Conservation (phyloP, 352 stramenopile genomes). For the Phytophthora foliorum region DNA sequence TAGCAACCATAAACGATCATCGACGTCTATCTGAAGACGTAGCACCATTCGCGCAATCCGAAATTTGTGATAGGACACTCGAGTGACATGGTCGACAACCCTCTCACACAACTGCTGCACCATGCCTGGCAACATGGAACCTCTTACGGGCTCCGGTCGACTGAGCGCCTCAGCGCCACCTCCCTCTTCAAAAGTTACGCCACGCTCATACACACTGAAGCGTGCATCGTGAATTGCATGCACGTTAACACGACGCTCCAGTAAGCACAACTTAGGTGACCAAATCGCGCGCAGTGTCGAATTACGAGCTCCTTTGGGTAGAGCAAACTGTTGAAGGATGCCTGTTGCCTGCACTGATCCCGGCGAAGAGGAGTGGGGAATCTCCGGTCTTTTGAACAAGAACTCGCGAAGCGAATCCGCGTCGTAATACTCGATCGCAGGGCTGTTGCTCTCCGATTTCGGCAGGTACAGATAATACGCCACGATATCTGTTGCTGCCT, state of each 20-base stretch:
- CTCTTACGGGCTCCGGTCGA: slow-evolving; percentile 88
- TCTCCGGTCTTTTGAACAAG: slow-evolving; percentile 93
- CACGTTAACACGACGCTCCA: slow-evolving; percentile 93
- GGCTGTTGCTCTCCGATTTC: slow-evolving; percentile 24
- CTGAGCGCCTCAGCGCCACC: slow-evolving; percentile 89
- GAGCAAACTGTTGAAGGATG: slow-evolving; percentile 95
- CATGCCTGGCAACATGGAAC: slow-evolving; percentile 90
- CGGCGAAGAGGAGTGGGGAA: slow-evolving; percentile 37
- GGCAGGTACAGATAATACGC: slow-evolving; percentile 91
- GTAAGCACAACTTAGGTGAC: slow-evolving; percentile 96
- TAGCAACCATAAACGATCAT: slow-evolving; percentile 95
- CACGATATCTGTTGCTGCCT: slow-evolving; percentile 86
- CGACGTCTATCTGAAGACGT: slow-evolving; percentile 95
- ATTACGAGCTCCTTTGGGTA: slow-evolving; percentile 93
- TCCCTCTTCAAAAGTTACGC: slow-evolving; percentile 93
- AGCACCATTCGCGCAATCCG: slow-evolving; percentile 95
- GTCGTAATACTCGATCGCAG: slow-evolving; percentile 96
- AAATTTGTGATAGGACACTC: slow-evolving; percentile 93
- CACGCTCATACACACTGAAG: slow-evolving; percentile 94
- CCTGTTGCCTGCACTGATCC: slow-evolving; percentile 68
- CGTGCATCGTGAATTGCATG: slow-evolving; percentile 92
- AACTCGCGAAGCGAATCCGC: slow-evolving; percentile 90
- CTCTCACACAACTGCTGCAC: slow-evolving; percentile 94
- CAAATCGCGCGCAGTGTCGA: slow-evolving; percentile 94
- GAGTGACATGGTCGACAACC: slow-evolving; percentile 93